Conservation (phyloP, 768 basidiomycete species). For the Chalciporus pseudorubinellus region DNA sequence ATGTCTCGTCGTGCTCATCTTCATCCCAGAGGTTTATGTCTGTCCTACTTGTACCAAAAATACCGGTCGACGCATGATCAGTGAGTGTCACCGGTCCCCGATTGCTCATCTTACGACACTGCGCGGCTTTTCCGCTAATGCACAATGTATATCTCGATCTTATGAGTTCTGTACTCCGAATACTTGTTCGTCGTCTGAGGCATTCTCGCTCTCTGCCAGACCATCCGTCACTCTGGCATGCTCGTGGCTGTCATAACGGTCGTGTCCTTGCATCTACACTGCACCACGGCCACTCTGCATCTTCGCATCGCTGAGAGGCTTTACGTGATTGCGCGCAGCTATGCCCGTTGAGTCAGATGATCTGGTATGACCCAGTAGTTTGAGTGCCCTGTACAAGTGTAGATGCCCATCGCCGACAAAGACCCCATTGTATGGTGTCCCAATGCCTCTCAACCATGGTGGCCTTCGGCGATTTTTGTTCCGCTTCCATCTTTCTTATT, state of each 20-base stretch:
- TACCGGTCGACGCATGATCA: conserved; percentile 64
- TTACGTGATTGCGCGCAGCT: conserved; percentile 35
- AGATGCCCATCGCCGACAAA: conserved; percentile 22
- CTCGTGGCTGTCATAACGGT: conserved; percentile 34
- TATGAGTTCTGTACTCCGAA: conserved; percentile 36
- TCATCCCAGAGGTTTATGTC: conserved; percentile 53
- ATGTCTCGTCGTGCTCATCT: conserved; percentile 12
- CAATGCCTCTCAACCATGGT: conserved; percentile 2
- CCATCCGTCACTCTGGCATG: conserved; percentile 28
- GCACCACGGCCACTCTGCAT: conserved; percentile 23
- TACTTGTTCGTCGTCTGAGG: conserved; percentile 37
- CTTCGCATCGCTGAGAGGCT: conserved; percentile 32
- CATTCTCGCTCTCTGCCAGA: conserved; percentile 33
- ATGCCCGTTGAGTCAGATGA: conserved; percentile 36
- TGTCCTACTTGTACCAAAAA: conserved; percentile 55
- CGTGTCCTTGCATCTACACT: conserved; percentile 29
- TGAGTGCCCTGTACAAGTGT: conserved; percentile 28
- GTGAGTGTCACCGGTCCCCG: conserved; percentile 61
- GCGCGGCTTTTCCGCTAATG: conserved; percentile 22
- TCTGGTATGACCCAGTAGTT: conserved; percentile 34
- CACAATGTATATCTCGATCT: conserved; percentile 36
- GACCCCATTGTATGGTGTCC: conserved; percentile 8
- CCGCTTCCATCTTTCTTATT: conserved; percentile 12
- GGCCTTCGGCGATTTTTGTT: background rate
- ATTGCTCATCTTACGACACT: conserved; percentile 29